Base-by-base conservation (phyloP, 2,329 filamentous ascomycete species). In the Coleophoma cylindrospora region DNA sequence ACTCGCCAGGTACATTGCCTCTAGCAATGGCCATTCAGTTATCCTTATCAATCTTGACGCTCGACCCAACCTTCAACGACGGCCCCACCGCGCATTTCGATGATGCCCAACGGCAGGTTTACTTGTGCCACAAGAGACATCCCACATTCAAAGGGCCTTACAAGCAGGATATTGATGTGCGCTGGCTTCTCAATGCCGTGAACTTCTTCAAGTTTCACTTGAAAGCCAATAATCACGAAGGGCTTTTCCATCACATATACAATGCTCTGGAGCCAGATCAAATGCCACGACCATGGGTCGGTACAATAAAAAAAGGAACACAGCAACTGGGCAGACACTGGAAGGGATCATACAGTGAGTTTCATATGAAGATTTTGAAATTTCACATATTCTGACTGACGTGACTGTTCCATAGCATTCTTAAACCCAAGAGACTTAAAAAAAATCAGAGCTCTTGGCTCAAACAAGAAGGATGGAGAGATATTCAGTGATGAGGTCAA, bases 131-230 rank as follows among this genome's bases (percentile, higher is more conserved):
- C 1, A 52, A 52, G 2, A 46, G 45, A 0, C 58, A 58, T 2
- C 69, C 68, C 0, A 63, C 77, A 13, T 75, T 72, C 55, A 37
- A 34, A 12, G 70, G 70, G 19, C 45, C 49, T 34, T 57, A 64
- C 21, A 59, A 63, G 15, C 47, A 57, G 4, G 53, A 64, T 1
- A 51, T 77, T 44, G 70, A 76, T 50, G 62, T 74, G 52, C 56
- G 66, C 3, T 76, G 70, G 69, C 37, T 71, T 2, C 57, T 75
- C 4, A 70, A 76, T 50, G 64, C 70, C 47, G 54, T 73, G 43
- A 74, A 75, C 53, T 77, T 77, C 65, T 79, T 75, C 64, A 70
- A 70, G 40, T 67, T 70, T 45, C 72, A 78, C 54, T 68, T 77
- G 59, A 65, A 51, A 34, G 47, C 66, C 40, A 60, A 58, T 12